phyloP scores from a whole-genome alignment of 345 rosid species.

The Bruguiera parviflora region DNA sequence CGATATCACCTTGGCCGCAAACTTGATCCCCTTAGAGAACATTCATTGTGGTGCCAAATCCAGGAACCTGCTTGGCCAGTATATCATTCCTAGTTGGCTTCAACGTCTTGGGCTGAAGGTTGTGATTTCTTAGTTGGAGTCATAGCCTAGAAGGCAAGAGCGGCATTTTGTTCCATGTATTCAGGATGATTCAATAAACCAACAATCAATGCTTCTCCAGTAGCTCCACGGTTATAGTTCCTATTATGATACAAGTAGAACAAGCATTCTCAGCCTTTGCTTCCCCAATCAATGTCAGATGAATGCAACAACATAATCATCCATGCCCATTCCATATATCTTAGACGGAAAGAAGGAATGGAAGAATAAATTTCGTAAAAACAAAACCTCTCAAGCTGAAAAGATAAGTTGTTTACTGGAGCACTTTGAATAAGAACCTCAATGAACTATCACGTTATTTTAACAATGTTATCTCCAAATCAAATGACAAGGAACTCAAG shows the following conservation, averaged over 20 bases:
- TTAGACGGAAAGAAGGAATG: no score
- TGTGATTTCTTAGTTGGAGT: conserved; percentile 27
- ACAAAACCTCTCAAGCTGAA: no score
- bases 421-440: no score
- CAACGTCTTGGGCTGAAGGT: conserved; percentile 32
- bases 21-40: conserved; percentile 24
- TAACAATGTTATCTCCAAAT: not conserved
- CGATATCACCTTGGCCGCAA: conserved; percentile 57
- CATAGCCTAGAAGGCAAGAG: conserved; percentile 32
- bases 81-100: conserved; percentile 34
- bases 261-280: not conserved
- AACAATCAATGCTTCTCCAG: conserved; percentile 22
- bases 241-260: conserved; percentile 13
- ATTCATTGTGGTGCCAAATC: conserved; percentile 34
- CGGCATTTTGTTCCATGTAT: conserved; percentile 34
- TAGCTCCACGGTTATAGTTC: conserved; percentile 31
- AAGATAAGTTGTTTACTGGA: no score
- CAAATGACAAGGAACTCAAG: not conserved
- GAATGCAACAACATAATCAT: not conserved
- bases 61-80: conserved; percentile 23
- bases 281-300: not conserved
- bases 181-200: conserved; percentile 33
- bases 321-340: not conserved
- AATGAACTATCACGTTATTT: not conserved
- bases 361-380: no score